Base-by-base conservation (phyloP, 2,329 filamentous ascomycete genomes). In the Ceratocystis eucalypticola region DNA sequence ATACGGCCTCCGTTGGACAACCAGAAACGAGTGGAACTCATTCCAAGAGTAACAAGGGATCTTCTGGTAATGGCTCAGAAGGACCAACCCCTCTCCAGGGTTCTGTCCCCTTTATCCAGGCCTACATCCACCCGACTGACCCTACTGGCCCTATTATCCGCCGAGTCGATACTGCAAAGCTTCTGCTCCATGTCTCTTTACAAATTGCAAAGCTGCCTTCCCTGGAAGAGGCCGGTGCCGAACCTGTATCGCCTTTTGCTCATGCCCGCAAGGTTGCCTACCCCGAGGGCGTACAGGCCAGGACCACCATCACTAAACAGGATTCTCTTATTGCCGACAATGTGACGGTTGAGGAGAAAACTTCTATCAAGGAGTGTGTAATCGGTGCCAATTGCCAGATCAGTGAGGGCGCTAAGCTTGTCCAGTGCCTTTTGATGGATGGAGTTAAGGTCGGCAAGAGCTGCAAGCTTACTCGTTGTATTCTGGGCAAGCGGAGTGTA, bases 361-460 rank as follows among this genome's bases (percentile, higher is more conserved):
- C 85, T 28, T 88, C 91, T n/a, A 88, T 99, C 77, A 96, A 96
- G 75, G 91, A 96, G 75, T 88, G 82, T 46, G 90, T 96, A 37
- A 84, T 99, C 50, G 94, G 94, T 2, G 85, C 89, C 3, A 91
- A 90, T 71, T 96, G 91, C 74, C 87, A 89, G 71, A 93, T 99
- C 70, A 86, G 87, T 69, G 86, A 88, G 70, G 91, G 91, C n/a
- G 91, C 88, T 37, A 89, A 92, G 70, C 77, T 99, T 57, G 86
- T 85, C n/a, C 84, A 92, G 70, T 97, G 93, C 75, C 76, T 97
- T 61, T 78, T 97, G 22, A 96, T 97, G 91, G 93, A 97, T 68
- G 90, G 90, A 2, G 92, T 89, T 0, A 86, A 89, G 6, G 82
- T 99, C 12, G 92, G 90, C 15, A 88, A 90, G 71, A 87, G 88